A percentile compares a stretch with the other conserved stretches of the same genome.
Conservation (phyloP, 345 rosid species). For the Luvunga scandens region DNA sequence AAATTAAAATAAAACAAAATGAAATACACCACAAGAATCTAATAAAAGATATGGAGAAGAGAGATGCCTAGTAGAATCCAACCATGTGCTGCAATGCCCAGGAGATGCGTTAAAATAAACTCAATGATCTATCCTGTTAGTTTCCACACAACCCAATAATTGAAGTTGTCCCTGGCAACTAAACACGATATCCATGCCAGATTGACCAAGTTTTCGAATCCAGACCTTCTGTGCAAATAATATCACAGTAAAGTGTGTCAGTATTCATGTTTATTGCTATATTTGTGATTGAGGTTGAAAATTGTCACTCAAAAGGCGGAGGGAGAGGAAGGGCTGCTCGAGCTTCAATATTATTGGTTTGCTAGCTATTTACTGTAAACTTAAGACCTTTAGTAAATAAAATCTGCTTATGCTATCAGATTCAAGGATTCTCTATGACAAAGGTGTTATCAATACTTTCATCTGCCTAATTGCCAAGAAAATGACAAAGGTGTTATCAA, state of each 20-base stretch:
- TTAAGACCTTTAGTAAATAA: neutral
- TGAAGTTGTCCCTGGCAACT: neutral
- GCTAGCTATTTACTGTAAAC: neutral
- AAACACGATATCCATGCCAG: neutral
- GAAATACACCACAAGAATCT: neutral
- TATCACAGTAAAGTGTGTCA: neutral
- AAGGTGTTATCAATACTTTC: too few relatives aligned
- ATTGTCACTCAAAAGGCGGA: neutral
- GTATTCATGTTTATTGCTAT: neutral
- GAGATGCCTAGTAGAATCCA: neutral
- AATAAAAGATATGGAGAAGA: neutral
- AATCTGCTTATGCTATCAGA: neutral
- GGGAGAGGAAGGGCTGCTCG: neutral
- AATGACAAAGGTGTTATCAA: neutral
- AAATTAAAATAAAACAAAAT: too few relatives aligned
- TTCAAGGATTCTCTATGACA: neutral
- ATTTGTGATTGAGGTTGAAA: neutral
- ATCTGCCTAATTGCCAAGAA: too few relatives aligned
- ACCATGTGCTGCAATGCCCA: neutral
- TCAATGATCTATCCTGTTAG: neutral
- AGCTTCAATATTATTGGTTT: neutral
- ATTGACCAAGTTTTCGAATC: neutral
- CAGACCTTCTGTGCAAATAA: neutral
- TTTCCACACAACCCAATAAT: neutral
- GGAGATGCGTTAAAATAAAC: neutral